phyloP scores from a whole-genome alignment of 805 yeast genomes.

The Gaillardinia entomophila region DNA sequence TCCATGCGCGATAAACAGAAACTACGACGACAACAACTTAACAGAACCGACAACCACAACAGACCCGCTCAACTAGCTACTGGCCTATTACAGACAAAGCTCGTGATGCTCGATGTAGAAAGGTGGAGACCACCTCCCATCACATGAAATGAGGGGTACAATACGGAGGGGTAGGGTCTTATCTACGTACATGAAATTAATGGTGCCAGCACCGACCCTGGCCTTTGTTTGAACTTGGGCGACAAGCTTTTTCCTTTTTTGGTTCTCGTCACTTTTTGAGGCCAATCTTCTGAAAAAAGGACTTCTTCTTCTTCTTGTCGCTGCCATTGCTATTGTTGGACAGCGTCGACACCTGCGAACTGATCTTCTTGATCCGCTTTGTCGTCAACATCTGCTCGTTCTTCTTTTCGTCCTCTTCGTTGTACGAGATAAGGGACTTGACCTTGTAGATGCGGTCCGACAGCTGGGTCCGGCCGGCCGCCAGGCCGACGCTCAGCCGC shows the following conservation, averaged over 20 bases:
- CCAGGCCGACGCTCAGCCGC: neutral
- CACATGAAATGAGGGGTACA: too few relatives aligned
- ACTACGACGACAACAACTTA: too few relatives aligned
- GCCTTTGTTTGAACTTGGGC: neutral
- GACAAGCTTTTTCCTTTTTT: neutral
- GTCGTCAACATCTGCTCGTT: conserved; percentile 5
- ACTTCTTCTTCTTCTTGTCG: conserved; percentile 8
- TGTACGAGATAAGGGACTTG: conserved; percentile 31
- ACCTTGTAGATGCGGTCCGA: conserved; percentile 30
- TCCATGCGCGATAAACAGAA: too few relatives aligned
- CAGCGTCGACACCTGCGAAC: neutral
- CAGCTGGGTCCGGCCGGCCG: conserved; percentile 6
- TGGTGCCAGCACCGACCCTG: neutral
- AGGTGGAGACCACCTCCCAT: too few relatives aligned
- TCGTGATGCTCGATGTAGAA: too few relatives aligned
- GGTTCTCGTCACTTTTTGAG: conserved; percentile 16
- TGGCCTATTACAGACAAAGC: too few relatives aligned
- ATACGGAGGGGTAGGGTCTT: too few relatives aligned
- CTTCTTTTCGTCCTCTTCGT: conserved; percentile 25
- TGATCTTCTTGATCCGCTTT: conserved; percentile 1
- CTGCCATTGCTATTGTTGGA: neutral
- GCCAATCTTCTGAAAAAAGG: conserved; percentile 19
- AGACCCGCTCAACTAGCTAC: too few relatives aligned
- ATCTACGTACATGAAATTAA: conserved; percentile 1
- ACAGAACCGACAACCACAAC: too few relatives aligned